Evolutionary conservation across 306 rosid species (phyloP).

Genomic region (Argentina anserina): DNA sequence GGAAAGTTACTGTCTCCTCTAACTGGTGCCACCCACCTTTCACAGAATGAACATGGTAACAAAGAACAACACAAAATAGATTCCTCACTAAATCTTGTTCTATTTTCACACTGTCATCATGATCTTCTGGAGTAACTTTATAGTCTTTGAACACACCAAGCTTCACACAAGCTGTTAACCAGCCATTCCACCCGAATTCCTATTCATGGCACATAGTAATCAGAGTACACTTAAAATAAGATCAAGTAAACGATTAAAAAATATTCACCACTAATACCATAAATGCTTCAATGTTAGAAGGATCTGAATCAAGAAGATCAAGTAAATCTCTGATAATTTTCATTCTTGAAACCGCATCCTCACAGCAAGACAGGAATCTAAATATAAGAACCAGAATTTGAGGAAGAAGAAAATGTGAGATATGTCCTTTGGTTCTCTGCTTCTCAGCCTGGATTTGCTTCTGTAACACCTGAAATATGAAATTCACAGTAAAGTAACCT

Average conservation of each 20-base stretch:
- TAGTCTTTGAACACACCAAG: constrained; percentile 64
- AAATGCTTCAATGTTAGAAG: constrained; percentile 95
- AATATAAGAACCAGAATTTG: constrained; percentile 82
- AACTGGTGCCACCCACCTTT: constrained; percentile 98
- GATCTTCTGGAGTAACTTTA: constrained; percentile 37
- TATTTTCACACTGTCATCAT: constrained; percentile 41
- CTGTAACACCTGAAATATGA: constrained; percentile 74
- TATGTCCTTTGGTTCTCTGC: constrained; percentile 64
- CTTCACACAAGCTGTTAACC: constrained; percentile 71
- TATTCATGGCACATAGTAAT: constrained; percentile 33
- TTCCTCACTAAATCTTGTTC: constrained; percentile 63
- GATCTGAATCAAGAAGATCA: constrained; percentile 92
- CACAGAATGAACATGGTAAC: constrained; percentile 67
- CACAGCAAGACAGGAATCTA: constrained; percentile 73
- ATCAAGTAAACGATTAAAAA: constrained; percentile 9
- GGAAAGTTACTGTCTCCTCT: constrained; percentile 80
- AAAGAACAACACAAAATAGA: constrained; percentile 75
- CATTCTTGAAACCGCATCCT: constrained; percentile 56
- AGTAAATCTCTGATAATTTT: constrained; percentile 76
- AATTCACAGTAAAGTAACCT: constrained; percentile 6
- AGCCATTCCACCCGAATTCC: constrained; percentile 97
- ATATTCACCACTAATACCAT: constrained; percentile 51
- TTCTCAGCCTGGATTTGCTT: constrained; percentile 65
- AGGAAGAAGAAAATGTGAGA: constrained; percentile 82
- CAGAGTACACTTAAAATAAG: constrained; percentile 23